Evolutionary conservation across 139 green algal genomes (phyloP).

Genomic region (Chlorella sp.): DNA sequence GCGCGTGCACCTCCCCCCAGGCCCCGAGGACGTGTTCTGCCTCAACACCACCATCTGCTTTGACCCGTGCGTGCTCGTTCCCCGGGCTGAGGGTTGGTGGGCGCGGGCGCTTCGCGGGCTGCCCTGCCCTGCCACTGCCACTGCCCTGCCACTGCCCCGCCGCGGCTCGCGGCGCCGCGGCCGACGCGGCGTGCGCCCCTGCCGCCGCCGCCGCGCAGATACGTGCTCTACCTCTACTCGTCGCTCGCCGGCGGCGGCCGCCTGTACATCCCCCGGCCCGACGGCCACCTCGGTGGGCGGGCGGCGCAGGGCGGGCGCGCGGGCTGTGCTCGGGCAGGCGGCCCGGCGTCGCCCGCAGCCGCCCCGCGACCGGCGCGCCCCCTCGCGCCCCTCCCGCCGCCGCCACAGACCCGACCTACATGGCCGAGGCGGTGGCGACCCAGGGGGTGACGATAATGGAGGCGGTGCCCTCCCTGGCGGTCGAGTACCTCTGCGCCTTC

Average conservation of each 20-base stretch:
- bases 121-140: too few species aligned
- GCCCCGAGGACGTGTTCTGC: conserved; percentile 6
- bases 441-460: conserved; percentile 25
- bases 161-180: too few species aligned
- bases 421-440: conserved; percentile 9
- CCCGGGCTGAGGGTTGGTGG: too few species aligned
- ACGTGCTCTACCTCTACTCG: conserved; percentile 21
- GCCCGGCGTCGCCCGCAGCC: background rate
- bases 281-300: conserved; percentile 12
- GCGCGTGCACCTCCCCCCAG: background rate
- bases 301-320: background rate
- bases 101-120: too few species aligned
- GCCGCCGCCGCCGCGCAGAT: too few species aligned
- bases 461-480: conserved; percentile 14
- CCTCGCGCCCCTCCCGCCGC: background rate
- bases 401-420: conserved; percentile 20
- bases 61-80: conserved; percentile 38
- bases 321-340: background rate
- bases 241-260: conserved; percentile 14
- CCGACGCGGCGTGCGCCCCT: too few species aligned
- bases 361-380: background rate
- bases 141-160: too few species aligned
- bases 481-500: background rate
- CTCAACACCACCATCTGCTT: conserved; percentile 43
- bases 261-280: conserved; percentile 27